phyloP scores from a whole-genome alignment of 495 filamentous ascomycete genomes.

The Trichoderma orchidacearum region DNA sequence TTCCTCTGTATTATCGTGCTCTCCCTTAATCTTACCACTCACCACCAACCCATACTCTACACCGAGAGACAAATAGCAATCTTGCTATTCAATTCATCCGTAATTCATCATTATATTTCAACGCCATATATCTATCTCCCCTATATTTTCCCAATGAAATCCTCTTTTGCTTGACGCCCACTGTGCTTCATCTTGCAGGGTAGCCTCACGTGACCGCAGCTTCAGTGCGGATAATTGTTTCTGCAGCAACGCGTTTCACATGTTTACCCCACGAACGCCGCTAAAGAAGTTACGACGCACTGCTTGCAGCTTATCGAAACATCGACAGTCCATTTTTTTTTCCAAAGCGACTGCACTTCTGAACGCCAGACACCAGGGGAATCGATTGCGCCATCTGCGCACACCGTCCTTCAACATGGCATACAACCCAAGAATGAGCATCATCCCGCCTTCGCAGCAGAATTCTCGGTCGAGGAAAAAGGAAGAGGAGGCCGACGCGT shows the following conservation, averaged over 20 bases:
- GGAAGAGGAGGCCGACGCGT: conserved; percentile 72
- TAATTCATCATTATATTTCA: no score
- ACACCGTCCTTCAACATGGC: conserved; percentile 29
- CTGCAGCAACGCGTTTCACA: not conserved
- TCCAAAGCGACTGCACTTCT: no score
- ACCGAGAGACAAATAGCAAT: no score
- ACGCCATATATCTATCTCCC: no score
- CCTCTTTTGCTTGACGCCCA: not conserved
- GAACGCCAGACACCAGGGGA: not conserved
- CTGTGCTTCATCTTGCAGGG: not conserved
- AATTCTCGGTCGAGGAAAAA: conserved; percentile 50
- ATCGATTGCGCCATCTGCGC: not conserved
- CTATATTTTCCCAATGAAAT: no score
- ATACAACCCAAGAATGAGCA: conserved; percentile 72
- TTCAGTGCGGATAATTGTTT: not conserved
- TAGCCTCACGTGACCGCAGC: not conserved
- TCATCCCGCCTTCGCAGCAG: conserved; percentile 41
- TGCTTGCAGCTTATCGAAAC: not conserved
- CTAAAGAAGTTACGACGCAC: no score
- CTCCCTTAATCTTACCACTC: no score
- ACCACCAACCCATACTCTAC: no score
- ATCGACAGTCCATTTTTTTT: not conserved
- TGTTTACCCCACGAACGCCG: no score
- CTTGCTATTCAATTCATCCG: no score
- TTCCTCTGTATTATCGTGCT: no score